Base-by-base conservation (phyloP, 306 rosid species). In the Prosopis cineraria region DNA sequence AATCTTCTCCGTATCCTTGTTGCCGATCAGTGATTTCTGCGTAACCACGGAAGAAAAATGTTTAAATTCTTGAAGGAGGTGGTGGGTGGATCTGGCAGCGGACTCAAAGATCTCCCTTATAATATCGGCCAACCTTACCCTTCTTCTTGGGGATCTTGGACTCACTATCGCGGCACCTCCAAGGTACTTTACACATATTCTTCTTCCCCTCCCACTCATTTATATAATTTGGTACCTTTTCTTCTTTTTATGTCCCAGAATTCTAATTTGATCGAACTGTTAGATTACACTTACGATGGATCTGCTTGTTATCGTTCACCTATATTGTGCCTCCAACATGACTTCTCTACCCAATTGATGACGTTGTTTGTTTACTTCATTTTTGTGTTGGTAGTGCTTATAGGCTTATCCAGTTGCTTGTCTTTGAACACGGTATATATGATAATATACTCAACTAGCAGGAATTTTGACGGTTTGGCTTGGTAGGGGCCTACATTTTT, bases 71-170 rank as follows among this genome's bases (percentile, higher is more conserved):
- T 94, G 85, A 95, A 91, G 76, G 97, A 96, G 48, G 98, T 93
- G 41, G 98, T 92, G 80, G 96, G 93, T 80, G 98, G 98, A 92
- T 95, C 98, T 70, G 97, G 98, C 41, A 66, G 89, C 4, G 98
- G 97, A 41, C 81, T 84, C 75, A 95, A 86, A 68, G 98, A 95
- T 95, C 98, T 95, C 56, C 98, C 98, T 11, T 95, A 92, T 90
- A 89, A 81, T 68, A 86, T 93, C 74, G 97, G 93, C 67, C 98
- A 95, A 22, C 91, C 99, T 39, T 93, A 91, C 64, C 83, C 96
- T 34, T 89, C 85, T 43, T 98, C 98, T 63, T 92, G 99, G 99
- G 98, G 99, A 47, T 95, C 99, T 30, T 95, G 99, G 99, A 76
- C 90, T 88, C 98, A 95, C 80, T 88, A 55, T 74, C 97, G 96